Base-by-base conservation (phyloP, 768 basidiomycete species). In the Pilatotrama ljubarskyi region DNA sequence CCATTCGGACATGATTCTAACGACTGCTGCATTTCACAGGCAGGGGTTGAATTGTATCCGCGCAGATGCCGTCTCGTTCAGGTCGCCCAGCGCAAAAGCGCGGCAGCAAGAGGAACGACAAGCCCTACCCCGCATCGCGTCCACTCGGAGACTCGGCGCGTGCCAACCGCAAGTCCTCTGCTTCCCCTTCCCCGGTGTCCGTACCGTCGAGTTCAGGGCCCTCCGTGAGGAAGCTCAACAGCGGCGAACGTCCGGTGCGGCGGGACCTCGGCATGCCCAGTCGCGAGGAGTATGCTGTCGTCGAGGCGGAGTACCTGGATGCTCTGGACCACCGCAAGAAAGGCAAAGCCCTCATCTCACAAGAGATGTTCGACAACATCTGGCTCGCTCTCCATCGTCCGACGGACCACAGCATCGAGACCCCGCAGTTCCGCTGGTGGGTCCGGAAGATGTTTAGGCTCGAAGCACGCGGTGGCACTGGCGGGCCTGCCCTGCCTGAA, bases 371-470 rank as follows among this genome's bases (percentile, higher is more conserved):
- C 69, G 86, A 87, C 74, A 76, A 84, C 44, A 85, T 91, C 72
- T 86, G 87, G 82, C 81, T 84, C 63, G 84, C 88, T 20, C 76
- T 92, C 24, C 78, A 81, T 37, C 73, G 81, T 55, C 83, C 84
- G 6, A 76, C 80, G 1, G 71, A 76, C 25, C 76, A 76, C 22
- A 76, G 78, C 59, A 59, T 78, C 52, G 73, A 72, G 42, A 85
- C 82, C 2, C 81, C 89, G 1, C 88, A 91, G 68, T 92, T 91
- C 71, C 82, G 88, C 41, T 90, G 86, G 73, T 92, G 90, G 90
- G 90, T 85, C 13, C 85, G 89, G 67, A 90, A 89, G 77, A 91
- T 88, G 85, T 93, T 93, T 69, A 76, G 72, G 43, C 66, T 87
- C 20, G 62, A 68, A 22, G 69, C 64, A 10, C 54, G 41, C 24